Evolutionary conservation across 345 rosid species (phyloP).

Genomic region (Clausena lansium): DNA sequence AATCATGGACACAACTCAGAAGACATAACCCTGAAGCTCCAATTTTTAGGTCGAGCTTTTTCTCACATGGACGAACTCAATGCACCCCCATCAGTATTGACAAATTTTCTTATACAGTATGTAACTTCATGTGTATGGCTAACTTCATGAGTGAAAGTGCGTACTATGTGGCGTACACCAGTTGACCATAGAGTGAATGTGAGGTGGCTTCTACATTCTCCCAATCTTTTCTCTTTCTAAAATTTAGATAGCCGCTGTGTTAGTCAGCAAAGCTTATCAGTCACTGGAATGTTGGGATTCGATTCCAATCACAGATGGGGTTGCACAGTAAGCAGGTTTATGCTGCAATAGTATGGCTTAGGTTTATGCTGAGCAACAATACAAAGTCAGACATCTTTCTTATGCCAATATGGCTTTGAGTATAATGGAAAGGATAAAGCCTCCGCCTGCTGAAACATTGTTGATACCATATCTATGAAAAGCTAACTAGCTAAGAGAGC

Average conservation of each 20-base stretch:
- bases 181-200: conserved; percentile 23
- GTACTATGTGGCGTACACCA: conserved; percentile 18
- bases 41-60: too few species aligned
- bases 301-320: not conserved
- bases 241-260: conserved; percentile 9
- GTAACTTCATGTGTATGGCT: not conserved
- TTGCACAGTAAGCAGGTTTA: conserved; percentile 6
- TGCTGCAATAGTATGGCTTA: conserved; percentile 5
- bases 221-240: conserved; percentile 3
- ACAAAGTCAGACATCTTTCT: not conserved
- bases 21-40: not conserved
- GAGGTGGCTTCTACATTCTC: conserved; percentile 31
- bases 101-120: not conserved
- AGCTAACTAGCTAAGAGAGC: not conserved
- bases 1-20: not conserved
- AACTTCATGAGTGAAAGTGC: not conserved
- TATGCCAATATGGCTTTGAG: conserved; percentile 6
- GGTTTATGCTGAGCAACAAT: not conserved
- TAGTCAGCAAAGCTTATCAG: conserved; percentile 12
- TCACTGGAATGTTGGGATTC: conserved; percentile 9
- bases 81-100: not conserved
- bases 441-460: not conserved
- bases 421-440: not conserved
- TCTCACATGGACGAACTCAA: too few species aligned
- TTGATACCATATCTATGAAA: not conserved